A percentile compares a stretch with the other conserved stretches of the same genome.
These are phyloP conservation scores for Mycena galericulata DNA, from an alignment of 768 basidiomycete species.

Conservation along the genomic window DNA sequence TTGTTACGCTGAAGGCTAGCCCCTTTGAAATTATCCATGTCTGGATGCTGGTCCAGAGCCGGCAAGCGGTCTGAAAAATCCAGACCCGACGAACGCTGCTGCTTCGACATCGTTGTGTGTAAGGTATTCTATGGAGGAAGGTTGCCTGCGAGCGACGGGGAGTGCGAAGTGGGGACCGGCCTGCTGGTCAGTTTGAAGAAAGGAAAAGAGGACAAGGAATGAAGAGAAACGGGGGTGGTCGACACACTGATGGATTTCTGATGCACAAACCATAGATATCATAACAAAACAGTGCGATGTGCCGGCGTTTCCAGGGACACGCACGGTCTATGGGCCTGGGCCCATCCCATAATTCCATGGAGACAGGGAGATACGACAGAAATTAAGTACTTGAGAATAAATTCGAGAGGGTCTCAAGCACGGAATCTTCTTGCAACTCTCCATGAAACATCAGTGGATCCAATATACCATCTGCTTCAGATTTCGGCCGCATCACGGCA, in stretches of 20 bases:
- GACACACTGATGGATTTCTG: conserved; percentile 30
- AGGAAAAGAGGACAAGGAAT: background rate
- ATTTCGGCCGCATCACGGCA: background rate
- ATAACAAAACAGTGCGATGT: conserved; percentile 23
- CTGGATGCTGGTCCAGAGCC: conserved; percentile 44
- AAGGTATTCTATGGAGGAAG: conserved; percentile 15
- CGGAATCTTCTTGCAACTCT: background rate
- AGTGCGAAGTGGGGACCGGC: conserved; percentile 30
- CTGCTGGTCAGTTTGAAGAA: conserved; percentile 33
- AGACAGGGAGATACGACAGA: background rate
- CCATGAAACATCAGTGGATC: background rate
- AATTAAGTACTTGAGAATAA: too few species aligned
- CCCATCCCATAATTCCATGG: conserved; percentile 20
- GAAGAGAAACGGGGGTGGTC: conserved; percentile 34
- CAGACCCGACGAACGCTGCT: conserved; percentile 54
- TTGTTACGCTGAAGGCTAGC: conserved; percentile 69
- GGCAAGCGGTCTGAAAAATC: conserved; percentile 60
- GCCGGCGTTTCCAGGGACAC: conserved; percentile 24
- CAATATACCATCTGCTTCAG: background rate
- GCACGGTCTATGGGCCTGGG: conserved; percentile 19
- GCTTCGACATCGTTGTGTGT: conserved; percentile 30
- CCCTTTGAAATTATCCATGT: conserved; percentile 41
- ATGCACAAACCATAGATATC: conserved; percentile 5
- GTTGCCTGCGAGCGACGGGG: conserved; percentile 19
- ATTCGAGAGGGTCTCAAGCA: background rate